Conservation (phyloP, 139 green algal genomes). For the Edaphochlamys debaryana region DNA sequence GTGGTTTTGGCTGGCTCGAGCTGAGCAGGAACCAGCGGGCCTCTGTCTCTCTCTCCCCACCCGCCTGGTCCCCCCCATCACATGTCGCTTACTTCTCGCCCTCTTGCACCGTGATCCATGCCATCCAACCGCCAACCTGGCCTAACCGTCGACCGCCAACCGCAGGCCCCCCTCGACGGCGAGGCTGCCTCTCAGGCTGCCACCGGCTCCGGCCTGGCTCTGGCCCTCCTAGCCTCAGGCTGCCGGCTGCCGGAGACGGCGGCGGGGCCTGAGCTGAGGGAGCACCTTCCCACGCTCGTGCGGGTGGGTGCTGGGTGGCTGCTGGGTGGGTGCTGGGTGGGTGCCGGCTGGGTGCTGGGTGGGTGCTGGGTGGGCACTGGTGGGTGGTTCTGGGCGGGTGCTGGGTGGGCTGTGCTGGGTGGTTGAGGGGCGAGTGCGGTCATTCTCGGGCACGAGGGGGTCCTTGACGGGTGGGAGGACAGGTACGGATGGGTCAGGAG, state of each 20-base stretch:
- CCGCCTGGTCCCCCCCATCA: too few species aligned
- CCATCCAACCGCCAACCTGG: not conserved
- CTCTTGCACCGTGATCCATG: too few species aligned
- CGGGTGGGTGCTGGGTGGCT: slow-evolving; percentile 42
- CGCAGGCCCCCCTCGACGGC: too few species aligned
- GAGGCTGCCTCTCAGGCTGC: slow-evolving; percentile 34
- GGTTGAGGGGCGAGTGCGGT: not conserved
- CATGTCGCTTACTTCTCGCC: too few species aligned
- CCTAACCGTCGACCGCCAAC: not conserved
- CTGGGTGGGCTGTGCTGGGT: not conserved
- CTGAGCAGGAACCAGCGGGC: not conserved
- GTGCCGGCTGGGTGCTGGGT: too few species aligned
- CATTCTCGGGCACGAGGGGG: too few species aligned
- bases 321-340: not conserved
- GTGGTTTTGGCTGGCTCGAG: not conserved
- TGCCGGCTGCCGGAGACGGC: slow-evolving; percentile 63
- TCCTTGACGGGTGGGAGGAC: too few species aligned
- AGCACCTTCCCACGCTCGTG: slow-evolving; percentile 60
- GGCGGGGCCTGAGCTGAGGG: slow-evolving; percentile 37
- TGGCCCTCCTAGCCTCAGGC: slow-evolving; percentile 63
- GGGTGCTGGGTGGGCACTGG: not conserved
- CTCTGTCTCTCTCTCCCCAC: too few species aligned
- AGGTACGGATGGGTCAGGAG: too few species aligned
- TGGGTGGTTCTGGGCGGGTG: not conserved
- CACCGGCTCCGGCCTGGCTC: slow-evolving; percentile 39